These are phyloP conservation scores for Carallia brachiata DNA, from an alignment of 345 rosid genomes.

Conservation along the genomic window DNA sequence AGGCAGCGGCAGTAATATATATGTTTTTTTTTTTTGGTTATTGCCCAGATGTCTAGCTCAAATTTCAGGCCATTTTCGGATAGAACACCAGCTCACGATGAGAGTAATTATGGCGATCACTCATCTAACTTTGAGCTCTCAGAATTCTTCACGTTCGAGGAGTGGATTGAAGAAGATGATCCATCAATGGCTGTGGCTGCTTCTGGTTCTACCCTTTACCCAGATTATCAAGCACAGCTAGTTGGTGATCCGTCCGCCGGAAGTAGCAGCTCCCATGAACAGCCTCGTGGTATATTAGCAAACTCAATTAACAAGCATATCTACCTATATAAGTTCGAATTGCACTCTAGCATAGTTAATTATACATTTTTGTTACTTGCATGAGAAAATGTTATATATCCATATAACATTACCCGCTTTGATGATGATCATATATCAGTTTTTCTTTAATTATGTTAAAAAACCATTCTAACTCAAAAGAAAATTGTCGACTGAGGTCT, in stretches of 20 bases:
- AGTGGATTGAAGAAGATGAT: slow-evolving; percentile 49
- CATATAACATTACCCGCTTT: no score
- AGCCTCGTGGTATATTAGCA: slow-evolving; percentile 27
- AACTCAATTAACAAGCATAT: background rate
- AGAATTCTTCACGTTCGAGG: slow-evolving; percentile 48
- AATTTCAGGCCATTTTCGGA: background rate
- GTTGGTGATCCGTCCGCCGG: slow-evolving; percentile 20
- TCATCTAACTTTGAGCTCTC: slow-evolving; percentile 45
- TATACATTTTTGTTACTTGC: no score
- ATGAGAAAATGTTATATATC: no score
- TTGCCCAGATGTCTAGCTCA: background rate
- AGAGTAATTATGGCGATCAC: slow-evolving; percentile 29
- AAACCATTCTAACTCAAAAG: no score
- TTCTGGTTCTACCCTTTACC: slow-evolving; percentile 30
- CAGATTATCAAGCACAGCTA: slow-evolving; percentile 34
- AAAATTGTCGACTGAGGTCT: no score
- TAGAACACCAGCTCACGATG: background rate
- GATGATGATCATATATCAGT: no score
- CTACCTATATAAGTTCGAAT: no score
- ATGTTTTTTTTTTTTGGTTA: no score
- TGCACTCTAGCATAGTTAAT: no score
- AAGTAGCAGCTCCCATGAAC: slow-evolving; percentile 31
- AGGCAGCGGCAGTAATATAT: no score
- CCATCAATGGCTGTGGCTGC: slow-evolving; percentile 25
- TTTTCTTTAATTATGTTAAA: no score